phyloP scores from a whole-genome alignment of 73 alveolate species.

The Paramecium bursaria region DNA sequence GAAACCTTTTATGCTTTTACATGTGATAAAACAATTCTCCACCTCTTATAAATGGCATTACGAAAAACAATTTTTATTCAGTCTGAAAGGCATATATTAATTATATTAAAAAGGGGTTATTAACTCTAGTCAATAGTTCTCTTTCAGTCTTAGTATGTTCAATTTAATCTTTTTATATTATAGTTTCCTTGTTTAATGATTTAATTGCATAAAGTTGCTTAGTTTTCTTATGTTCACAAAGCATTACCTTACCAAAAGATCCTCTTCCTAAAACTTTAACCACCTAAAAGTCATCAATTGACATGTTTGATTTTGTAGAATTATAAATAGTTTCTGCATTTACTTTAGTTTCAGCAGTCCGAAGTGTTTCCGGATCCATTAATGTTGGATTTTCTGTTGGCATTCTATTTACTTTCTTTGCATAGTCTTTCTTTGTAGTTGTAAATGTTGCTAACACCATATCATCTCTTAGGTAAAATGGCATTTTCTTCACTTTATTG shows the following conservation, averaged over 20 bases:
- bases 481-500: conserved; percentile 2
- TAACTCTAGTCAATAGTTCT: neutral
- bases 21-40: conserved; percentile 53
- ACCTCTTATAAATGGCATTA: conserved; percentile 22
- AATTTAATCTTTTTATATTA: conserved; percentile 60
- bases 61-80: neutral
- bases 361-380: conserved; percentile 26
- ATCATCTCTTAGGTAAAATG: conserved; percentile 37
- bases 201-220: conserved; percentile 78
- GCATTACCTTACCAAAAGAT: conserved; percentile 78
- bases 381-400: conserved; percentile 12
- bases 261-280: conserved; percentile 78
- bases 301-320: neutral
- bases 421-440: conserved; percentile 32
- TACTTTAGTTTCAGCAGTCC: conserved; percentile 39
- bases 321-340: conserved; percentile 1
- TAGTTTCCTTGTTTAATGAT: conserved; percentile 69
- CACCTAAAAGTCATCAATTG: conserved; percentile 50
- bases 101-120: conserved; percentile 57
- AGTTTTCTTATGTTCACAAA: conserved; percentile 73
- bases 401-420: conserved; percentile 17
- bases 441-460: neutral
- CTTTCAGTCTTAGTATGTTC: conserved; percentile 53
- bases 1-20: neutral
- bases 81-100: conserved; percentile 34